Percentiles rank a stretch among this genome's conserved stretches.
These are phyloP conservation scores for Aspergillus thermomutatus DNA, from an alignment of 2,329 filamentous ascomycete species.

Conservation along the genomic window DNA sequence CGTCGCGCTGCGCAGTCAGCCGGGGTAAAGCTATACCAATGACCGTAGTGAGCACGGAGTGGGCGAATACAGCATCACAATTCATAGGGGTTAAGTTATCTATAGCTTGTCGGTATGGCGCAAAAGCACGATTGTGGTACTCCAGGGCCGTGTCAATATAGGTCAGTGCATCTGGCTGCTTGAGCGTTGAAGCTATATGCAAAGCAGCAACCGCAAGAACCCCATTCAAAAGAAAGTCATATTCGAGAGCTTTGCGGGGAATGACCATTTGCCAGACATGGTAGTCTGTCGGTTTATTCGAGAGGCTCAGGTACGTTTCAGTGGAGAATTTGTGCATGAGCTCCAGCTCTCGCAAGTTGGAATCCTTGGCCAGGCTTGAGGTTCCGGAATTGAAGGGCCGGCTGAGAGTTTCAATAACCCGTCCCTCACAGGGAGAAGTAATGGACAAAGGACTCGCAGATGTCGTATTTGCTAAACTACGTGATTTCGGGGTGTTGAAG, in stretches of 20 bases:
- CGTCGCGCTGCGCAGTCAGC: slow-evolving; percentile 27
- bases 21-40: slow-evolving; percentile 35
- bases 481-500: slow-evolving; percentile 18
- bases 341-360: slow-evolving; percentile 42
- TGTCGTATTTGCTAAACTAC: slow-evolving; percentile 6
- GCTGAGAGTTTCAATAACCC: neutral
- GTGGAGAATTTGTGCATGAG: slow-evolving; percentile 53
- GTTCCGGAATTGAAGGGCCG: neutral
- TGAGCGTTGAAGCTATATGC: slow-evolving; percentile 35
- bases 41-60: slow-evolving; percentile 36
- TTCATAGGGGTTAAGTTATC: slow-evolving; percentile 33
- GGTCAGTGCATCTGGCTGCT: slow-evolving; percentile 26
- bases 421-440: neutral
- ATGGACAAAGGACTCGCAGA: slow-evolving; percentile 7
- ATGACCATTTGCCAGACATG: slow-evolving; percentile 40
- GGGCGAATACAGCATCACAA: slow-evolving; percentile 37
- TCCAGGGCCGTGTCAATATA: slow-evolving; percentile 37
- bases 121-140: slow-evolving; percentile 34
- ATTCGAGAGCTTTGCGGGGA: slow-evolving; percentile 38
- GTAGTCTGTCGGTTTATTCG: slow-evolving; percentile 27
- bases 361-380: neutral
- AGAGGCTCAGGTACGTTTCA: slow-evolving; percentile 44
- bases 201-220: slow-evolving; percentile 40
- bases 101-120: slow-evolving; percentile 33
- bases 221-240: slow-evolving; percentile 42